Percentiles rank a stretch among this genome's conserved stretches.
These are phyloP conservation scores for Nannizziopsis barbatae DNA, from an alignment of 2,329 filamentous ascomycete species.

Conservation along the genomic window DNA sequence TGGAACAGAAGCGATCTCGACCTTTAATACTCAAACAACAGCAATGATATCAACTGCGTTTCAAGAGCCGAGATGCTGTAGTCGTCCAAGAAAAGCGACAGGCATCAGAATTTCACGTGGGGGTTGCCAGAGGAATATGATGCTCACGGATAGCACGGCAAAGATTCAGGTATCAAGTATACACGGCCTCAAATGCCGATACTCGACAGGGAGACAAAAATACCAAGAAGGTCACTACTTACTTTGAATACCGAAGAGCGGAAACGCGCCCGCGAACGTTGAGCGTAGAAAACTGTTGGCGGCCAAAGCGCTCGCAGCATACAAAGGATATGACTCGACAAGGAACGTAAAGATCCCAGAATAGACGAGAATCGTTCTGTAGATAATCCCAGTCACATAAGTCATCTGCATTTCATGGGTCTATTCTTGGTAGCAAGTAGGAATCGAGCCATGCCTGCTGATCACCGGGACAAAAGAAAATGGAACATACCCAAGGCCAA, in stretches of 20 bases:
- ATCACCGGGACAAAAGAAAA: conserved; percentile 1
- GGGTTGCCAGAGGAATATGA: background rate
- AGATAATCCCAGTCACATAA: conserved; percentile 10
- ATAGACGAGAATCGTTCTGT: conserved; percentile 64
- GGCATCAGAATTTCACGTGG: conserved; percentile 1
- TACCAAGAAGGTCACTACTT: conserved; percentile 17
- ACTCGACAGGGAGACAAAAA: background rate
- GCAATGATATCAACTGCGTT: background rate
- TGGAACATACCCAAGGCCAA: conserved; percentile 53
- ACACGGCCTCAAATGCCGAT: background rate
- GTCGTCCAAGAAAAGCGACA: background rate
- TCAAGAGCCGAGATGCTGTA: conserved; percentile 3
- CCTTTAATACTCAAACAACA: background rate
- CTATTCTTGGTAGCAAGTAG: background rate
- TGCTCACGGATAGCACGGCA: conserved; percentile 7
- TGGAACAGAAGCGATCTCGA: background rate
- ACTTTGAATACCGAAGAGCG: conserved; percentile 57
- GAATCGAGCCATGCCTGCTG: background rate
- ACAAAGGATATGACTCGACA: conserved; percentile 48
- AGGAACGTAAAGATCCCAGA: conserved; percentile 81
- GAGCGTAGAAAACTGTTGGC: conserved; percentile 73
- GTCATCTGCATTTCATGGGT: background rate
- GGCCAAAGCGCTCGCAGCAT: conserved; percentile 54
- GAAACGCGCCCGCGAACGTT: conserved; percentile 67
- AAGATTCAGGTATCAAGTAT: background rate